Evolutionary conservation across 2,329 filamentous ascomycete genomes (phyloP), one percentile per base, ranked within the genome.

Genomic region (Hypocreales sp.): DNA sequence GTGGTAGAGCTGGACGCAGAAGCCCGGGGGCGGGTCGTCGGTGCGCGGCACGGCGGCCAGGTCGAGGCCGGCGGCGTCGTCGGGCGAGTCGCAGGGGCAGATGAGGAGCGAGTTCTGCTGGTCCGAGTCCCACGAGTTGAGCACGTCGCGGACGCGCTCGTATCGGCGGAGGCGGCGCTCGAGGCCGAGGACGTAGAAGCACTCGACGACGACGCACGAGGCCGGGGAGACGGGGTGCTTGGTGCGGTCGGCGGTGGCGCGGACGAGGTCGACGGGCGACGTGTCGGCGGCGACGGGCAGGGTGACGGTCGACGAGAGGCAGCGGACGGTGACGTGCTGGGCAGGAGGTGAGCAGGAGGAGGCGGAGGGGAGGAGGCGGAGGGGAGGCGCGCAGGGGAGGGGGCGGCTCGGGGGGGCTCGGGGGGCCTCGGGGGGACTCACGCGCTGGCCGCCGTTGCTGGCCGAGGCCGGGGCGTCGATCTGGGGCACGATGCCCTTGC

Each of bases 121-220:
- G 47, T 93, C 84, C 23, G 66, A 62, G 34, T 92, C 81, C 87
- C 87, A 95, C 1, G 84, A 92, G 48, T 92, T 92, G 65, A 94
- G 69, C 14, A 93, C 70, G 42, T 93, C 82, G 33, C 82, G 72
- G 18, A 95, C 67, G 35, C 72, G 72, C 55, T 95, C 87, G 46
- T 93, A 94, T 21, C 73, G 75, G 22, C 87, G 77, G 15, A 95
- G 55, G 1, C 80, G 78, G 21, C 87, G 72, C 48, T 92, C 80
- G 2, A 95, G 61, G 17, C 82, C 82, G 1, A 90, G 64, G 24
- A 73, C 66, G 13, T 63, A 57, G 47, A 84, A 94, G 13, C 67
- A 71, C 49, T 95, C 87, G 12, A 84, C 52, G 8, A 94, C 49
- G n/a, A 90, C 64, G 28, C 75, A 78, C 9, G 63, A 67, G 8